These are phyloP conservation scores for Colletotrichum australisinense DNA, from an alignment of 2,329 filamentous ascomycete species.

Conservation along the genomic window DNA sequence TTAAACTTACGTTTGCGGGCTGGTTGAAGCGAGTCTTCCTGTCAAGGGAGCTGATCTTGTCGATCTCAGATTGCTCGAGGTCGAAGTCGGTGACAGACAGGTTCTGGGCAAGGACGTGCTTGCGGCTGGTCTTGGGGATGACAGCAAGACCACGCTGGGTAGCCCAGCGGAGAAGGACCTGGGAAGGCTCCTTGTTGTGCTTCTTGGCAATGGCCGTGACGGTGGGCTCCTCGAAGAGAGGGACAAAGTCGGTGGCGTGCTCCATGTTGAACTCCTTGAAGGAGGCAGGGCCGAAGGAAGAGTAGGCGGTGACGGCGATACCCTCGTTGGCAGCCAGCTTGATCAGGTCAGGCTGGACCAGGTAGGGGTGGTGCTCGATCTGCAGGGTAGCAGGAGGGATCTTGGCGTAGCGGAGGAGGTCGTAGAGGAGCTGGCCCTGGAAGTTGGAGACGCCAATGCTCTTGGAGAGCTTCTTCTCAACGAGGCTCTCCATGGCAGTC, in stretches of 20 bases:
- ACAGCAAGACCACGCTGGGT: constrained; percentile 85
- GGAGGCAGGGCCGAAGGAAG: constrained; percentile 81
- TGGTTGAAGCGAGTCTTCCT: constrained; percentile 80
- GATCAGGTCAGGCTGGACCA: constrained; percentile 79
- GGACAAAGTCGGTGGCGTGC: constrained; percentile 71
- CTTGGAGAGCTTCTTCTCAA: constrained; percentile 74
- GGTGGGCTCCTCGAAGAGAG: constrained; percentile 77
- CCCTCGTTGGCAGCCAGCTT: constrained; percentile 76
- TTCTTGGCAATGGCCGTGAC: constrained; percentile 76
- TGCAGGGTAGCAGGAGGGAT: constrained; percentile 82
- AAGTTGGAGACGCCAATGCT: constrained; percentile 89
- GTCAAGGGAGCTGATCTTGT: constrained; percentile 74
- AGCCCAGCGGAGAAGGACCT: constrained; percentile 88
- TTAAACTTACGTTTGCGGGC: constrained; percentile 72
- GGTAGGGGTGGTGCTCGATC: constrained; percentile 92
- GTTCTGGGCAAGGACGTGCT: constrained; percentile 69
- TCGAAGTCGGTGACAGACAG: constrained; percentile 75
- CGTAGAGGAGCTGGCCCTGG: constrained; percentile 80
- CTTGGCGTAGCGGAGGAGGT: constrained; percentile 81
- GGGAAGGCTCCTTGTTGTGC: constrained; percentile 78
- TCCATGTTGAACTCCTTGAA: constrained; percentile 84
- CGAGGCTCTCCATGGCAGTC: constrained; percentile 81
- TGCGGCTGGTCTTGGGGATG: constrained; percentile 79
- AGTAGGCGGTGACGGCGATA: constrained; percentile 85
- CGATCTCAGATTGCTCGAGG: constrained; percentile 73